Percentiles rank a stretch among this genome's conserved stretches.
Conservation (phyloP, 345 rosid genomes). For the Camelina hispida region DNA sequence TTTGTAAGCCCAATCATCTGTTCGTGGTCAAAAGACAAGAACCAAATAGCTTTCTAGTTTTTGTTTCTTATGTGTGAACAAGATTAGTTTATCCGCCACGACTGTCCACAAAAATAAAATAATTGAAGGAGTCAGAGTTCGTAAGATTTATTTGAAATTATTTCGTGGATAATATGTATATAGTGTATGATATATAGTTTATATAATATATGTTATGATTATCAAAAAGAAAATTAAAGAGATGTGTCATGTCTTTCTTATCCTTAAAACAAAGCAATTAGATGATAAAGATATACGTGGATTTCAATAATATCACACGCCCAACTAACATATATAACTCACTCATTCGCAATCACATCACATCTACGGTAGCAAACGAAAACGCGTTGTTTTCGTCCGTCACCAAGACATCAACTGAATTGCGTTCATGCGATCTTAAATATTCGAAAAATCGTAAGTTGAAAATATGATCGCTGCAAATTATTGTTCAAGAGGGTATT, state of each 20-base stretch:
- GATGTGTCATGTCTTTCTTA: constrained; percentile 26
- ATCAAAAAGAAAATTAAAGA: constrained; percentile 25
- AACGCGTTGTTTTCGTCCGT: constrained; percentile 4
- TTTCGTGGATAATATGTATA: background rate
- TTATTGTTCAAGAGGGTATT: background rate
- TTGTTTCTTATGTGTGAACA: background rate
- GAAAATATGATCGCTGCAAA: constrained; percentile 19
- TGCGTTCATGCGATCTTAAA: constrained; percentile 7
- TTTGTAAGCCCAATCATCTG: background rate
- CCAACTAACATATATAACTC: background rate
- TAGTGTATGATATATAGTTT: too few species aligned
- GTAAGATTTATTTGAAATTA: background rate
- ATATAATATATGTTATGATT: constrained; percentile 11
- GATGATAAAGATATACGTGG: constrained; percentile 39
- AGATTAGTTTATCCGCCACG: constrained; percentile 4
- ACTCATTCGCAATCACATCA: constrained; percentile 29
- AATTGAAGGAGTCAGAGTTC: background rate
- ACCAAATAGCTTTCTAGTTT: background rate
- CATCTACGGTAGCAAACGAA: constrained; percentile 22
- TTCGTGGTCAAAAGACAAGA: background rate
- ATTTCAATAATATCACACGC: constrained; percentile 34
- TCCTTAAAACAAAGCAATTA: constrained; percentile 34
- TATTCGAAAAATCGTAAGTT: background rate
- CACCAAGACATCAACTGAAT: background rate
- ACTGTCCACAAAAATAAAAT: background rate